Percentiles rank a stretch among this genome's conserved stretches.
phyloP scores from a whole-genome alignment of 139 green algal species.

The Zygnema cylindricum region DNA sequence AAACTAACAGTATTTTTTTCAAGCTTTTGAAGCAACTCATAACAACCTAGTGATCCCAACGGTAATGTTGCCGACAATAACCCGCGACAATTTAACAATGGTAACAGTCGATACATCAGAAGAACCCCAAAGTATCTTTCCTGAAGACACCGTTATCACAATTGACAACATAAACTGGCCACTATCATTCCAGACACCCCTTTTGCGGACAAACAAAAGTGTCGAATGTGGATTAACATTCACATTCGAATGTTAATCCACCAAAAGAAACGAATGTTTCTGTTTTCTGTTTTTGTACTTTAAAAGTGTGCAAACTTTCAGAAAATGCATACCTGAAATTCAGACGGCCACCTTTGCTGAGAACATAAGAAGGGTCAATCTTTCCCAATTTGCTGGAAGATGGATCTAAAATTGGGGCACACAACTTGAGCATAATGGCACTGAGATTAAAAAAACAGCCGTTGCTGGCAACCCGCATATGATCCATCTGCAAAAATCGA shows the following conservation, averaged over 20 bases:
- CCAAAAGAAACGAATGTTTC: not conserved
- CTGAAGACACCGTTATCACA: not conserved
- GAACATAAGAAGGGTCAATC: slow-evolving; percentile 64
- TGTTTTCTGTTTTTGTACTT: not conserved
- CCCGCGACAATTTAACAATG: too few relatives aligned
- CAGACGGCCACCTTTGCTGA: slow-evolving; percentile 26
- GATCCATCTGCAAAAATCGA: slow-evolving; percentile 43
- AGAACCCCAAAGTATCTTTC: too few relatives aligned
- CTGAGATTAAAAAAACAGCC: slow-evolving; percentile 87
- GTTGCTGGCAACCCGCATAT: slow-evolving; percentile 60
- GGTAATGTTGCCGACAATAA: too few relatives aligned
- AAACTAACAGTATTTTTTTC: too few relatives aligned
- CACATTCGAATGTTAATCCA: not conserved
- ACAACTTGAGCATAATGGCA: slow-evolving; percentile 77
- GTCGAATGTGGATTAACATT: not conserved
- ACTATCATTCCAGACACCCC: not conserved
- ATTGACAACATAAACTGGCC: not conserved
- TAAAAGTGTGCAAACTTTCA: not conserved
- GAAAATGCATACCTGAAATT: slow-evolving; percentile 42
- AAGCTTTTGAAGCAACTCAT: too few relatives aligned
- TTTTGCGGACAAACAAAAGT: not conserved
- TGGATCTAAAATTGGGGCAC: slow-evolving; percentile 82
- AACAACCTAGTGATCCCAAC: too few relatives aligned
- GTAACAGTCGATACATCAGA: too few relatives aligned
- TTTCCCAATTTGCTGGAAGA: slow-evolving; percentile 43